A percentile compares a stretch with the other conserved stretches of the same genome.
Evolutionary conservation across 768 basidiomycete genomes (phyloP).

Genomic region (Chalciporus pseudorubinellus): DNA sequence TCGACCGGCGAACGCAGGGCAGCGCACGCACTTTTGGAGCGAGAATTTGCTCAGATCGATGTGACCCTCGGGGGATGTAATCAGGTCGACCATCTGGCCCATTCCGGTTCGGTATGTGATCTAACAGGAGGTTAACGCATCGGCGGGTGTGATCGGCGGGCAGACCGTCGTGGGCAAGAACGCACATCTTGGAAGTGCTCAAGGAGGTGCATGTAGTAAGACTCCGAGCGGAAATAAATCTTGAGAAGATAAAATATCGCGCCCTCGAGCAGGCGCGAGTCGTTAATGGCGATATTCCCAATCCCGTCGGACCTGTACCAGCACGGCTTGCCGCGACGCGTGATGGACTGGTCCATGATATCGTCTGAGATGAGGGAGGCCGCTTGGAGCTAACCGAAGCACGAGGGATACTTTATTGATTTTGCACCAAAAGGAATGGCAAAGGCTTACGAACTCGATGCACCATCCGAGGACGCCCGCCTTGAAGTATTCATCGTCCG

Average conservation of each 20-base stretch:
- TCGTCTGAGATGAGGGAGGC: conserved; percentile 67
- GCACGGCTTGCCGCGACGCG: conserved; percentile 91
- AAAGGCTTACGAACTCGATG: too few relatives aligned
- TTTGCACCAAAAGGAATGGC: too few relatives aligned
- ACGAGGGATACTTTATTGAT: too few relatives aligned
- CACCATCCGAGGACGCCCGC: too few relatives aligned
- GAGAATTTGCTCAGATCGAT: conserved; percentile 90
- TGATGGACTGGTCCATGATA: conserved; percentile 95
- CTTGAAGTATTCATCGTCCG: neutral
- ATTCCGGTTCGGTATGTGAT: conserved; percentile 90
- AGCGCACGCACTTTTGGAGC: conserved; percentile 55
- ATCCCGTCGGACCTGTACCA: conserved; percentile 72
- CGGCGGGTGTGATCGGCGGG: too few relatives aligned
- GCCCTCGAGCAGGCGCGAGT: conserved; percentile 73
- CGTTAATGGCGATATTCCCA: conserved; percentile 90
- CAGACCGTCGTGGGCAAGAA: too few relatives aligned
- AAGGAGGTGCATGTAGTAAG: too few relatives aligned
- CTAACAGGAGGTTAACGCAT: conserved; percentile 10
- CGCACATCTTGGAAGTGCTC: too few relatives aligned
- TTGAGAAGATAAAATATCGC: too few relatives aligned
- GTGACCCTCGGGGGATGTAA: conserved; percentile 90
- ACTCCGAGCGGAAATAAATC: too few relatives aligned
- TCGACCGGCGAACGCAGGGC: too few relatives aligned
- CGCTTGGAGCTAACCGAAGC: conserved; percentile 76
- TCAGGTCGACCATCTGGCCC: conserved; percentile 93